Base-by-base conservation (phyloP, 164 flowering plant species). In the Vitis labrusca region DNA sequence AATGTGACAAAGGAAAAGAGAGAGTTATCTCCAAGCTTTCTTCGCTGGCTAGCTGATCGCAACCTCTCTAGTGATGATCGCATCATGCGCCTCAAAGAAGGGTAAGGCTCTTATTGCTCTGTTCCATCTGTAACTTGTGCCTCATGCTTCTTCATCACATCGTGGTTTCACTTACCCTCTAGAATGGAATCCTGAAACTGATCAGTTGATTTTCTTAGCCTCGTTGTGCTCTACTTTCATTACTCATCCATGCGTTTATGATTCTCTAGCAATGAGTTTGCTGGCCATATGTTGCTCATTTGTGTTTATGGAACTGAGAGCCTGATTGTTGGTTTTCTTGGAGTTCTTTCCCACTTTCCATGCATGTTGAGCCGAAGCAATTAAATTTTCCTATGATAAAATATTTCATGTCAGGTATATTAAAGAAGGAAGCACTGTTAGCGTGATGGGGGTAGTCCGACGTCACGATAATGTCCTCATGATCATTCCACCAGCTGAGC, bases 351-450 rank as follows among this genome's bases (percentile, higher is more conserved):
- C 27, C 27, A 23, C 44, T 37, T 37, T 6, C 44, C 44, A 37
- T 37, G 15, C n/a, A 50, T 57, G n/a, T 17, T 64, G 48, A 29
- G 32, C 62, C 49, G 49, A 55, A 57, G 48, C 12, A 3, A 49
- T 13, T 53, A 17, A 52, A 48, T 47, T 53, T 13, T 64, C 5
- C 49, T 64, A 50, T 64, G 44, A 14, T 2, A 56, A 5, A 32
- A 32, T 4, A 32, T 32, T 32, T 37, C 5, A 37, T 61, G 3
- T 50, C 90, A 95, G 98, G 76, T 90, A 86, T 76, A 85, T 95
- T 30, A 91, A 95, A 79, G 98, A 95, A 80, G 99, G 99, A 61
- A 95, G 89, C 78, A 91, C 98, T 0, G 93, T 93, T 14, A 93
- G 95, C 68, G 93, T 95, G 54, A 90, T 93, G 97, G 99, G 98